Conservation (phyloP, 2,329 filamentous ascomycete genomes). For the Mariannaea sp. region DNA sequence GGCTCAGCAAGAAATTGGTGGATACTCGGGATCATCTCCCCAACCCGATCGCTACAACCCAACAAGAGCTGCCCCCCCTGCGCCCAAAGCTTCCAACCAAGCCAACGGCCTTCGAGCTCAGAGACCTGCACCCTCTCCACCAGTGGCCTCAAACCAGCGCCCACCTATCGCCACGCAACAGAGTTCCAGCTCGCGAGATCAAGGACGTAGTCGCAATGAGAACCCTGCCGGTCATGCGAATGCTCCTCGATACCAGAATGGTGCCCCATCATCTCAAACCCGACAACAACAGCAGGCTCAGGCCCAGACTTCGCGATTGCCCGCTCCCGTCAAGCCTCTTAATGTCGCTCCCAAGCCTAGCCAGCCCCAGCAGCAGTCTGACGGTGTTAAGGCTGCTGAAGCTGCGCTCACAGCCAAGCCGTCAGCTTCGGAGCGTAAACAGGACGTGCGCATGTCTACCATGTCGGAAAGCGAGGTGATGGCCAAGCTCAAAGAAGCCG, state of each 20-base stretch:
- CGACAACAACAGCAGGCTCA: slow-evolving; percentile 54
- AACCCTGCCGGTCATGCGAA: slow-evolving; percentile 52
- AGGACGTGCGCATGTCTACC: slow-evolving; percentile 97
- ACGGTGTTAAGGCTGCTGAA: slow-evolving; percentile 87
- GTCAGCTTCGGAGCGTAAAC: slow-evolving; percentile 71
- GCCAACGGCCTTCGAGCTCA: slow-evolving; percentile 69
- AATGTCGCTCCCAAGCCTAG: slow-evolving; percentile 74
- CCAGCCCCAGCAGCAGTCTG: slow-evolving; percentile 54
- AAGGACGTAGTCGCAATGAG: slow-evolving; percentile 54
- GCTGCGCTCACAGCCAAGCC: slow-evolving; percentile 86
- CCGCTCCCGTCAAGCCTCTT: slow-evolving; percentile 74
- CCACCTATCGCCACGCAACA: slow-evolving; percentile 56
- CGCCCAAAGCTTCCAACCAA: slow-evolving; percentile 65
- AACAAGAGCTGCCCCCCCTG: slow-evolving; percentile 79
- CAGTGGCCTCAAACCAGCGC: slow-evolving; percentile 47
- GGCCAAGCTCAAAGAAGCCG: slow-evolving; percentile 90
- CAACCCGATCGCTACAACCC: slow-evolving; percentile 80
- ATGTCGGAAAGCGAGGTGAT: slow-evolving; percentile 98
- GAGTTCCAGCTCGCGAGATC: slow-evolving; percentile 53
- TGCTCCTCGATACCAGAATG: slow-evolving; percentile 63
- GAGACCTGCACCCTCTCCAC: slow-evolving; percentile 77
- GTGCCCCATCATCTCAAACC: slow-evolving; percentile 56
- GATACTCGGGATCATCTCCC: slow-evolving; percentile 51
- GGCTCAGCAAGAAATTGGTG: slow-evolving; percentile 87
- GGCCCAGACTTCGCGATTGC: slow-evolving; percentile 53